Base-by-base conservation (phyloP, 2,329 filamentous ascomycete genomes). In the Hypoxylon sp. region DNA sequence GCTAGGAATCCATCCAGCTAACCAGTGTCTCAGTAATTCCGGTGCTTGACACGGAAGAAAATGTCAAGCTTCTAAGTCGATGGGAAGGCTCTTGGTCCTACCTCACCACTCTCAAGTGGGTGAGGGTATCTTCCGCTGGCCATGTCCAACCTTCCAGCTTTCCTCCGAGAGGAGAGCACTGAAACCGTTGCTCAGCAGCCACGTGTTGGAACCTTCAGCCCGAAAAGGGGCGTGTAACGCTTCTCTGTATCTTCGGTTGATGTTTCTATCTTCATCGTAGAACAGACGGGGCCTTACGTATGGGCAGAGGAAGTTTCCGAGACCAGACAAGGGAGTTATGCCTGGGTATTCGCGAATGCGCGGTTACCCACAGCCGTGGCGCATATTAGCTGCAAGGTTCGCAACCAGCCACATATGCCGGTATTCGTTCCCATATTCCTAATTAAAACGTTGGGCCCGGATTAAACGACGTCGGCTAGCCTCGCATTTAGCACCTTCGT, bases 71-170 rank as follows among this genome's bases (percentile, higher is more conserved):
- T 71, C 80, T 98, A 43, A 86, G 88, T 69, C 84, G 85, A 21
- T 98, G 94, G 93, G 91, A 93, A 70, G 92, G 92, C 3, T 87
- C 92, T 25, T 98, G 95, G 95, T 86, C 92, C 7, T 91, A 91
- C 74, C 85, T 98, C 68, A 88, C 90, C 34, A 90, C 87, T 7
- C 79, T 98, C 72, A 88, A 90, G 65, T 98, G 94, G 85, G 85
- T 93, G 67, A 90, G 93, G 67, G 83, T 98, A 61, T 86, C 87
- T 3, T 88, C 85, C 62, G 84, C 86, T 30, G 93, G 93, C 3
- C 82, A 79, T 11, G 85, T 89, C 68, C 87, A 89, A 74, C 82
- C 89, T n/a, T 91, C 92, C 23, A 91, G 85, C 67, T 97, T 97
- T 76, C 95, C 94, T 19, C 93, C 93, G 2, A 89, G 86, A 73